Conservation (phyloP, 169 alveolate genomes). For the Eimeria tenella region DNA sequence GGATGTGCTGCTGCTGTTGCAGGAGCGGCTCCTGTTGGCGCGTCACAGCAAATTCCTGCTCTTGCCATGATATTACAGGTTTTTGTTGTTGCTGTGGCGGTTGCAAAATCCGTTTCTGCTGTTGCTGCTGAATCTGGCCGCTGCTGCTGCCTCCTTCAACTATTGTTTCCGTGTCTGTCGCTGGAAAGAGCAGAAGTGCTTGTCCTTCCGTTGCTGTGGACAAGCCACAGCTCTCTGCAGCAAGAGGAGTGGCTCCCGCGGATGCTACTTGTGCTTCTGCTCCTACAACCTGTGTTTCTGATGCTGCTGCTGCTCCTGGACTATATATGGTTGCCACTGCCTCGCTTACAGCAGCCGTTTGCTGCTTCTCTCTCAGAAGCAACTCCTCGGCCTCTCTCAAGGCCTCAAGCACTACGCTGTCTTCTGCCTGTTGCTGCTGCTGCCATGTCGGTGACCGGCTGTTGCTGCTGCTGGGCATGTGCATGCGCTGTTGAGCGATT, state of each 20-base stretch:
- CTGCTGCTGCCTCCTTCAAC: neutral
- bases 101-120: neutral
- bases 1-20: conserved; percentile 22
- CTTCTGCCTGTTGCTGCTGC: conserved; percentile 44
- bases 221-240: neutral
- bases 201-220: neutral
- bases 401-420: conserved; percentile 28
- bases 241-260: neutral
- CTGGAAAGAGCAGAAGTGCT: neutral
- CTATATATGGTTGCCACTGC: conserved; percentile 4
- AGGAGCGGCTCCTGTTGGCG: conserved; percentile 14
- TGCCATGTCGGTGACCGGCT: conserved; percentile 5
- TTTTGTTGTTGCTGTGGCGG: neutral
- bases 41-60: neutral
- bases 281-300: conserved; percentile 2
- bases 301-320: conserved; percentile 51
- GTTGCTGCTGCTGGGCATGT: neutral
- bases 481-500: conserved; percentile 56
- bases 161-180: neutral
- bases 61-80: neutral
- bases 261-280: conserved; percentile 28
- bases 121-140: neutral
- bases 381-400: conserved; percentile 43
- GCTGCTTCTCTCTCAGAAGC: conserved; percentile 44
- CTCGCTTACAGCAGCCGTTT: neutral